Conservation (phyloP, 768 basidiomycete species). For the Phylloporus sp. region DNA sequence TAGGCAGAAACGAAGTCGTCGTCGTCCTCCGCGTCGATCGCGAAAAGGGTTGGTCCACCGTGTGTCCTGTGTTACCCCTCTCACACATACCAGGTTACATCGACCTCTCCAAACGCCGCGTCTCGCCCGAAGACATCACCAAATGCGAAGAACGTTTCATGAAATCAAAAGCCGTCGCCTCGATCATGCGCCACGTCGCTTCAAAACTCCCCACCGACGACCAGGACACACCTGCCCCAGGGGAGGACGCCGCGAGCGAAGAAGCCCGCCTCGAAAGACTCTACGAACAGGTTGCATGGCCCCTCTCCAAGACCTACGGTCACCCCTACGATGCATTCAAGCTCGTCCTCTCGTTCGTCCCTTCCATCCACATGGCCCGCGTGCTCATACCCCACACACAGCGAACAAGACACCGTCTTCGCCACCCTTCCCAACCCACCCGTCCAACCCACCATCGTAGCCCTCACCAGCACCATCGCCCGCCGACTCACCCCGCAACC, state of each 20-base stretch:
- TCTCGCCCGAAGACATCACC: conserved; percentile 96
- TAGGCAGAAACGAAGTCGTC: conserved; percentile 97
- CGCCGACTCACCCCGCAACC: conserved; percentile 95
- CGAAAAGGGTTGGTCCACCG: too few relatives aligned
- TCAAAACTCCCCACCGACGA: conserved; percentile 61
- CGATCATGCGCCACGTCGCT: conserved; percentile 87
- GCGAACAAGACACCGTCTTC: conserved; percentile 80
- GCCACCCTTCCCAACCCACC: conserved; percentile 57
- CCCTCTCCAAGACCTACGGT: conserved; percentile 84
- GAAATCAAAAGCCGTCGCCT: conserved; percentile 95
- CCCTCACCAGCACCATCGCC: conserved; percentile 81
- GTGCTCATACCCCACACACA: too few relatives aligned
- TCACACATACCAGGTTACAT: conserved; percentile 99
- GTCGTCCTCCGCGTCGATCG: conserved; percentile 98
- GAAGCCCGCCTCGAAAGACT: conserved; percentile 79
- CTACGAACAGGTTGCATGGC: conserved; percentile 92
- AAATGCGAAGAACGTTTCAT: conserved; percentile 98
- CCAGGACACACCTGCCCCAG: too few relatives aligned
- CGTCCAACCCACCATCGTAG: conserved; percentile 49
- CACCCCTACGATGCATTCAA: conserved; percentile 99
- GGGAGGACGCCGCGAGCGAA: conserved; percentile 47
- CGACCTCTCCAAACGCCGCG: conserved; percentile 96
- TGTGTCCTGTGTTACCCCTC: too few relatives aligned
- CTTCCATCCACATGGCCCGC: neutral
- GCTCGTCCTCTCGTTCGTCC: conserved; percentile 80